phyloP scores from a whole-genome alignment of 352 stramenopile genomes.

The Globisporangium rhizosaccharum region DNA sequence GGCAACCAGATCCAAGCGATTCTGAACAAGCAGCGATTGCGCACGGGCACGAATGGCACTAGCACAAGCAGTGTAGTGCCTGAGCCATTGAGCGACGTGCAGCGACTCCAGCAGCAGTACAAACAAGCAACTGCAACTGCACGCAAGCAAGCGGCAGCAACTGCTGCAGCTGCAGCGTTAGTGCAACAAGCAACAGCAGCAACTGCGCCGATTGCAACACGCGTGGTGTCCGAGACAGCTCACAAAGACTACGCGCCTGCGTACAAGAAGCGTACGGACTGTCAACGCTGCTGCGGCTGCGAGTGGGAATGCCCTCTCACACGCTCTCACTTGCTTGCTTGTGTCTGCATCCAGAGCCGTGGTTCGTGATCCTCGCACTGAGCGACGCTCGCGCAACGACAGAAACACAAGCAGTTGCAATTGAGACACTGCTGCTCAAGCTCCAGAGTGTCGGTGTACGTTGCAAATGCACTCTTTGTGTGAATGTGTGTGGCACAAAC shows the following conservation, averaged over 20 bases:
- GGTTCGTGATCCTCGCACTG: slow-evolving; percentile 66
- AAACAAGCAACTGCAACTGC: background rate
- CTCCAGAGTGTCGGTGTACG: slow-evolving; percentile 50
- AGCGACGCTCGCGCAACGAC: slow-evolving; percentile 27
- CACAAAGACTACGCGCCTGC: slow-evolving; percentile 38
- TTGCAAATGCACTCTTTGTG: background rate
- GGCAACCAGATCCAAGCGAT: slow-evolving; percentile 81
- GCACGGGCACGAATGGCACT: background rate
- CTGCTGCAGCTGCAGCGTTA: background rate
- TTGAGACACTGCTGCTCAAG: slow-evolving; percentile 34
- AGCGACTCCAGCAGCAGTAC: background rate
- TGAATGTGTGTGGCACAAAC: background rate
- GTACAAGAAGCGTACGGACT: slow-evolving; percentile 50
- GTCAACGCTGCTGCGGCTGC: too few species aligned
- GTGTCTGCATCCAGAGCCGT: slow-evolving; percentile 45
- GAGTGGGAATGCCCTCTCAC: background rate
- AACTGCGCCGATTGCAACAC: background rate
- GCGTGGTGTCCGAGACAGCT: slow-evolving; percentile 8
- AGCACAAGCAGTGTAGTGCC: background rate
- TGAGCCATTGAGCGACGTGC: background rate
- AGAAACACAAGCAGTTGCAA: slow-evolving; percentile 28
- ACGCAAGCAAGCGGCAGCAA: background rate
- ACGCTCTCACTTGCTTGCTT: background rate
- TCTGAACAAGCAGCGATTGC: slow-evolving; percentile 33
- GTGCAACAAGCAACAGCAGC: background rate